Percentiles rank a stretch among this genome's conserved stretches.
Evolutionary conservation across 179 eudicot genomes (phyloP).

Genomic region (Pouteria campechiana): DNA sequence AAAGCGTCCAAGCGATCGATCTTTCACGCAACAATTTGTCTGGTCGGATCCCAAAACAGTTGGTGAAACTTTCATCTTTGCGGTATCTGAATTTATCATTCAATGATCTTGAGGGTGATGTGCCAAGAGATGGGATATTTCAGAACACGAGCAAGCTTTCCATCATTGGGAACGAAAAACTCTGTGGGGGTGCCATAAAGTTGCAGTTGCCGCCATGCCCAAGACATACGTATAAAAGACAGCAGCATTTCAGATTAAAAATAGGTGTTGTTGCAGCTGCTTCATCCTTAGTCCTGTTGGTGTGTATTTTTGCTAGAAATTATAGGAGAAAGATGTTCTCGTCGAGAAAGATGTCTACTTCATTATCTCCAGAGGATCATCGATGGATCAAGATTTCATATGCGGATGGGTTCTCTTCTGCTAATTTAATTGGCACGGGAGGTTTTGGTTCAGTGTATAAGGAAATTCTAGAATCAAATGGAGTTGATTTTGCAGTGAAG

Average conservation of each 20-base stretch:
- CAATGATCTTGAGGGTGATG: conserved; percentile 8
- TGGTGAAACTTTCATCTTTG: not conserved
- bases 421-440: conserved; percentile 9
- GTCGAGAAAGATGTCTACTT: not conserved
- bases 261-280: not conserved
- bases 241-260: not conserved
- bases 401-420: conserved; percentile 9
- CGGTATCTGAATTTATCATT: conserved; percentile 5
- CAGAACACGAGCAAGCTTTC: conserved; percentile 3
- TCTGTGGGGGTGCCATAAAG: conserved; percentile 13
- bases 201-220: conserved; percentile 10
- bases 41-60: conserved; percentile 4
- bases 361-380: not conserved
- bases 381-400: conserved; percentile 4
- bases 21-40: conserved; percentile 12
- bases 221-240: not conserved
- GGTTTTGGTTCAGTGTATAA: conserved; percentile 12
- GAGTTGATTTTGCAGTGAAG: conserved; percentile 9
- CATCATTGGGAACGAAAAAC: conserved; percentile 5
- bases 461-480: conserved; percentile 2
- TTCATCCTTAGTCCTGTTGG: not conserved
- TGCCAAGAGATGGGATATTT: conserved; percentile 9
- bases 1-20: not conserved
- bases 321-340: not conserved
- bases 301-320: not conserved